phyloP scores from a whole-genome alignment of 169 alveolate genomes.

The Theileria luwenshuni region DNA sequence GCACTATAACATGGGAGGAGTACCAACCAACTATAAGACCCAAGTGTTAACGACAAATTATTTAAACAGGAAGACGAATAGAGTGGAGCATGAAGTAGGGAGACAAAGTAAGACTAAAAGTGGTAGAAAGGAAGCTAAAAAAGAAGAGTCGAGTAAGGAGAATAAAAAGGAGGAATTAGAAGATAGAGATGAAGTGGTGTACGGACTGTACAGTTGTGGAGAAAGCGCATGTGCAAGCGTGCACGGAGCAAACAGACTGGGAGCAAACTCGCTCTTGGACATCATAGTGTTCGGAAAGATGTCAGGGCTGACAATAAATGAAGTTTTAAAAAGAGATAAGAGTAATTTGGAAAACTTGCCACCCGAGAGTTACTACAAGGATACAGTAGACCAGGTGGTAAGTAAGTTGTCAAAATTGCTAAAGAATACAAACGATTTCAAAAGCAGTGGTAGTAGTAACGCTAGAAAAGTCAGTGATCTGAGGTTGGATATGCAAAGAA shows the following conservation, averaged over 20 bases:
- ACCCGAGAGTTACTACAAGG: slow-evolving; percentile 11
- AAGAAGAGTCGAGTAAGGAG: neutral
- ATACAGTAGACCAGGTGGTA: slow-evolving; percentile 82
- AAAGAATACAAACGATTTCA: slow-evolving; percentile 38
- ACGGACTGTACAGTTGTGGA: slow-evolving; percentile 94
- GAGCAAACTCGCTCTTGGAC: slow-evolving; percentile 97
- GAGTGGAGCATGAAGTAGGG: neutral
- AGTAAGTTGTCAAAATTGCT: slow-evolving; percentile 50
- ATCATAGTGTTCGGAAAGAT: slow-evolving; percentile 95
- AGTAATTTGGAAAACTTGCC: slow-evolving; percentile 12
- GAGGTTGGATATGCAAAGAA: slow-evolving; percentile 76
- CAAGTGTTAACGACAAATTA: slow-evolving; percentile 80
- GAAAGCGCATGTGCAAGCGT: slow-evolving; percentile 98
- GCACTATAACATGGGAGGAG: slow-evolving; percentile 99
- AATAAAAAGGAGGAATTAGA: slow-evolving; percentile 27
- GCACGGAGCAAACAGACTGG: slow-evolving; percentile 98
- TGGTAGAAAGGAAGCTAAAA: slow-evolving; percentile 32
- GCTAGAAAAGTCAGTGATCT: slow-evolving; percentile 44
- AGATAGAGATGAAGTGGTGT: slow-evolving; percentile 85
- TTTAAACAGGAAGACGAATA: neutral
- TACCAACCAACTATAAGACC: slow-evolving; percentile 96
- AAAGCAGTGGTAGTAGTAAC: neutral
- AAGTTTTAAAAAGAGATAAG: slow-evolving; percentile 17
- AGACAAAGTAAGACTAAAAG: slow-evolving; percentile 16
- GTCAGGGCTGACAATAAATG: slow-evolving; percentile 91